A percentile compares a stretch with the other conserved stretches of the same genome.
Evolutionary conservation across 495 filamentous ascomycete species (phyloP).

Genomic region (Rostrohypoxylon terebratum): DNA sequence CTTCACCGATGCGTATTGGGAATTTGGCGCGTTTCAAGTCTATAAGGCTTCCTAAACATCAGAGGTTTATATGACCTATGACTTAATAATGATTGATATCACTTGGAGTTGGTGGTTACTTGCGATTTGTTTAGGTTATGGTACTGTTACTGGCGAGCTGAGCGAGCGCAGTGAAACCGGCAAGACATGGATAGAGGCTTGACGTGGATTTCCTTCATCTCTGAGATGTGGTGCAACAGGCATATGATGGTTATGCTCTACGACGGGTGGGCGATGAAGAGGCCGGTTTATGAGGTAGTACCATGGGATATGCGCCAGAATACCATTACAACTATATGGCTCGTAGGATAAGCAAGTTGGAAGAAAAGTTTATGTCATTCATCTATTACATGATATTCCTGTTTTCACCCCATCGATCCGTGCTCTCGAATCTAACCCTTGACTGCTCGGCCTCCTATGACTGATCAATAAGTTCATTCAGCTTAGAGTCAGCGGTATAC

Average conservation of each 20-base stretch:
- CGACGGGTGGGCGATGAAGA: background rate
- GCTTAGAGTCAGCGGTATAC: constrained; percentile 5
- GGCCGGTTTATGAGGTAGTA: background rate
- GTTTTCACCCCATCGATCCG: background rate
- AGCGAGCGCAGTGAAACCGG: background rate
- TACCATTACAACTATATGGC: background rate
- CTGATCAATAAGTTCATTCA: too few species aligned
- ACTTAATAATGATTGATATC: constrained; percentile 17
- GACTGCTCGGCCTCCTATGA: background rate
- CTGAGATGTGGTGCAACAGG: background rate
- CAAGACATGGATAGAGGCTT: constrained; percentile 8
- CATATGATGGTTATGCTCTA: background rate
- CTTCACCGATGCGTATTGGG: constrained; percentile 74
- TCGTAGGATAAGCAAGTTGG: background rate
- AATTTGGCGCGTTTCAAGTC: constrained; percentile 72
- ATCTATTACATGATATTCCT: background rate
- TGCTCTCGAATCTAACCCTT: background rate
- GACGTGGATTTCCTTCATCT: constrained; percentile 13
- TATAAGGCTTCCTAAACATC: constrained; percentile 57
- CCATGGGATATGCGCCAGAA: constrained; percentile 9
- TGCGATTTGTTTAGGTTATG: constrained; percentile 4
- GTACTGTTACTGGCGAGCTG: constrained; percentile 1
- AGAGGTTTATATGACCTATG: background rate
- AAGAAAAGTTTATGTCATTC: background rate
- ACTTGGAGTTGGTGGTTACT: constrained; percentile 37